Base-by-base conservation (phyloP, 495 filamentous ascomycete species). In the Podospora pseudopauciseta region DNA sequence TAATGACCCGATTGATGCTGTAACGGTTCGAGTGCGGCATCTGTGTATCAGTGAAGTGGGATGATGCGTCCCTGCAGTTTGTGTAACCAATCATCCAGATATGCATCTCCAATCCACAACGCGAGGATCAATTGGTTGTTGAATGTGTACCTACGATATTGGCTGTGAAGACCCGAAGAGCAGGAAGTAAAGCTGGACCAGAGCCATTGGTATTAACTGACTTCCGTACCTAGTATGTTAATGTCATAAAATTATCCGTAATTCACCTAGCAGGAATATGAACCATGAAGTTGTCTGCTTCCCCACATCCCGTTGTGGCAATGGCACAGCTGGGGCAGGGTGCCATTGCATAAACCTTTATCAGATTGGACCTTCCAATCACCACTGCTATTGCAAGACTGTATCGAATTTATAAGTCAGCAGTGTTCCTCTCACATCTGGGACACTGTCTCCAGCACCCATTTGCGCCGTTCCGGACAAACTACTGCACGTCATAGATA, bases 401-500 rank as follows among this genome's bases (percentile, higher is more conserved):
- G 39, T 13, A 3, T 49, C 39, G 39, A 49, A 16, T 13, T 13
- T 49, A 49, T 49, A 49, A 49, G 39, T 49, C 39, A 49, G 39
- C 39, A 6, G 7, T 11, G 39, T 49, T 13, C 9, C 15, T 13
- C 39, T 49, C 13, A 49, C 39, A 11, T 49, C 13, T 13, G 39
- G 15, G 13, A 11, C 39, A 49, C 39, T 49, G 13, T 49, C 39
- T 6, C 9, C 39, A 11, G 39, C 39, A 49, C 39, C 18, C 5
- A 11, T 11, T 39, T 11, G 34, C 6, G 5, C 11, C 6, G 11
- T 39, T 6, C 34, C 6, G 15, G 39, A 2, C 55, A 4, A 20
- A 26, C 55, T 7, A 58, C 55, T 58, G 55, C 55, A 58, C 23
- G 55, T 58, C 55, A 58, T 58, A 15, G 23, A 58, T 19, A 58